Conservation (phyloP, 164 flowering plant species). For the Litsea cubeba region DNA sequence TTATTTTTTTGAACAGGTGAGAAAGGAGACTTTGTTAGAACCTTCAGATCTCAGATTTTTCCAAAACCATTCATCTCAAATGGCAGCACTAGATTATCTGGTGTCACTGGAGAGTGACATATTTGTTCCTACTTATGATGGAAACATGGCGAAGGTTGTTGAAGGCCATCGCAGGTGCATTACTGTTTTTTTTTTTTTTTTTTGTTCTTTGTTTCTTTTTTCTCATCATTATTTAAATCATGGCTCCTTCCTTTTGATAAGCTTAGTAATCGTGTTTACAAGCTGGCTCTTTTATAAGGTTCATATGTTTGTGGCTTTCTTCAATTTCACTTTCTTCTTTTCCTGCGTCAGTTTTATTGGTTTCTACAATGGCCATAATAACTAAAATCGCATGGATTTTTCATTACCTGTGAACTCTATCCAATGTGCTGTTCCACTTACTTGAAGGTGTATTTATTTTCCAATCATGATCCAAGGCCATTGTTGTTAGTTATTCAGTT, state of each 20-base stretch:
- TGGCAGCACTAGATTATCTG: conserved; percentile 95
- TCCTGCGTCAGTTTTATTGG: background rate
- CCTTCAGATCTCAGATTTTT: conserved; percentile 75
- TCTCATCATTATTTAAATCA: too few species aligned
- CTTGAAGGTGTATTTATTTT: background rate
- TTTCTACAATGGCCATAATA: background rate
- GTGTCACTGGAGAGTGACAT: conserved; percentile 92
- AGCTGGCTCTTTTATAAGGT: background rate
- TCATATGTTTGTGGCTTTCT: too few species aligned
- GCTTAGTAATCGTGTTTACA: too few species aligned
- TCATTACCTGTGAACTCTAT: too few species aligned
- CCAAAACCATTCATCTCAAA: conserved; percentile 92
- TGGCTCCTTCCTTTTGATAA: too few species aligned
- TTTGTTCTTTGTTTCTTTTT: too few species aligned
- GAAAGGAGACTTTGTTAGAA: conserved; percentile 81
- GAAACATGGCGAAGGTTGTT: conserved; percentile 99
- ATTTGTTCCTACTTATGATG: conserved; percentile 92
- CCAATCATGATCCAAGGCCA: background rate
- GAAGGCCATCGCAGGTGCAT: conserved; percentile 95
- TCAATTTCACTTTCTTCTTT: background rate
- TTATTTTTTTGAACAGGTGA: conserved; percentile 45
- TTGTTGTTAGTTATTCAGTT: background rate
- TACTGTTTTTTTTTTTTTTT: too few species aligned
- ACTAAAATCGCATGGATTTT: too few species aligned
- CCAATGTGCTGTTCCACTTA: too few species aligned